phyloP scores from a whole-genome alignment of 2,329 filamentous ascomycete genomes.

The Fusarium vanettenii region DNA sequence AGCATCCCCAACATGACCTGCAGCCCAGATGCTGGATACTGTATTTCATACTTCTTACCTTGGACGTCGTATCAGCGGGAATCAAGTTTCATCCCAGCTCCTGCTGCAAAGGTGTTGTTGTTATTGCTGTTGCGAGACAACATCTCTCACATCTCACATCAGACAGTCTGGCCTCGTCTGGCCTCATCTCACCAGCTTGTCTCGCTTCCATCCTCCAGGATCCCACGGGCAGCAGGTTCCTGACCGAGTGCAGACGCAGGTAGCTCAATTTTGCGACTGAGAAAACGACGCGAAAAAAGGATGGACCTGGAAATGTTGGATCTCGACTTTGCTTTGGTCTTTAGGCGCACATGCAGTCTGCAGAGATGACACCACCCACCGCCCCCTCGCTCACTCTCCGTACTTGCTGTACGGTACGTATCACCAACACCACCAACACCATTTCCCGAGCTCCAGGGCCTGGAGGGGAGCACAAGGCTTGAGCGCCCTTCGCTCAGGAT shows the following conservation, averaged over 20 bases:
- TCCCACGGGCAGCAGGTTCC: constrained; percentile 5
- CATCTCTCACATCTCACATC: constrained; percentile 13
- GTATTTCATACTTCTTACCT: neutral
- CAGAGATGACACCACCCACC: constrained; percentile 40
- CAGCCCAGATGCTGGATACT: constrained; percentile 1
- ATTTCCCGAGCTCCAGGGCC: constrained; percentile 18
- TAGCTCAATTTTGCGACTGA: neutral
- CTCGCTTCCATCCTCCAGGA: constrained; percentile 17
- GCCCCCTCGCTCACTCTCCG: constrained; percentile 2
- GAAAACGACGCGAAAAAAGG: neutral
- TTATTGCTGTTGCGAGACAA: constrained; percentile 6
- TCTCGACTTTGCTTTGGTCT: constrained; percentile 29
- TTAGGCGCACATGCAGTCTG: constrained; percentile 30
- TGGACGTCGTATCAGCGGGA: neutral
- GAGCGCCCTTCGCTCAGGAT: neutral
- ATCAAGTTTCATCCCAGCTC: constrained; percentile 14
- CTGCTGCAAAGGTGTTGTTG: neutral
- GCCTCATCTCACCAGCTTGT: constrained; percentile 5
- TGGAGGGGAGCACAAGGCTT: constrained; percentile 9
- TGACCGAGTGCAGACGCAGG: constrained; percentile 17
- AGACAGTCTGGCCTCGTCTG: constrained; percentile 19
- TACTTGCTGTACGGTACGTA: neutral
- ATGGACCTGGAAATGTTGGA: constrained; percentile 27
- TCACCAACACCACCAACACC: constrained; percentile 7
- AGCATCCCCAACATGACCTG: constrained; percentile 12